A percentile compares a stretch with the other conserved stretches of the same genome.
phyloP scores from a whole-genome alignment of 148 eudicot genomes.

The Vaccinium corymbosum region DNA sequence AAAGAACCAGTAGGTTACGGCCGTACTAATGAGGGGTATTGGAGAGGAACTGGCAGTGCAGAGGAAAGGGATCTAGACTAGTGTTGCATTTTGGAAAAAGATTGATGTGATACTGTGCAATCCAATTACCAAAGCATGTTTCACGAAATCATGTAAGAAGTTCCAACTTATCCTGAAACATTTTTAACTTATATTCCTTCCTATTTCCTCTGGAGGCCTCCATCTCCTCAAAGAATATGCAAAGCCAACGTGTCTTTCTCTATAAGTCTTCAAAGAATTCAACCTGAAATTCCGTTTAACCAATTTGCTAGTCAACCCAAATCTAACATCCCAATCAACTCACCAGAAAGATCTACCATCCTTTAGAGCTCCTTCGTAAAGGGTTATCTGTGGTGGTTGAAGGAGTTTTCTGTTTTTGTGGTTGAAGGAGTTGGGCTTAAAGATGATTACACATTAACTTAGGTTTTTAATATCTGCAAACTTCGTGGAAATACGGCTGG shows the following conservation, averaged over 20 bases:
- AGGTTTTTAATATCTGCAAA: background rate
- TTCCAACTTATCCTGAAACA: background rate
- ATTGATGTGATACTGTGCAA: background rate
- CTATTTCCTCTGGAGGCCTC: background rate
- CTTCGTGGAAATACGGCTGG: background rate
- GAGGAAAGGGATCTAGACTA: background rate
- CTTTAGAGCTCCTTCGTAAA: background rate
- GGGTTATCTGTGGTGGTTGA: background rate
- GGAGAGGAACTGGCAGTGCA: background rate
- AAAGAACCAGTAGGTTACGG: background rate
- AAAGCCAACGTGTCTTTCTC: background rate
- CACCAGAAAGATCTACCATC: background rate
- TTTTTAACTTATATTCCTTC: background rate
- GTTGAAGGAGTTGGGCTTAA: too few species aligned
- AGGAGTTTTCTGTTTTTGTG: background rate
- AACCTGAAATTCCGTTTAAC: background rate
- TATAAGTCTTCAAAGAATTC: background rate
- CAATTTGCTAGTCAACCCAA: background rate
- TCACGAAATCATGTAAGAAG: background rate
- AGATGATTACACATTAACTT: background rate
- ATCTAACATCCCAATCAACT: background rate
- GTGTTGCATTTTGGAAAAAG: background rate
- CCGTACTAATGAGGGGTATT: background rate
- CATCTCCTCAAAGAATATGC: background rate
- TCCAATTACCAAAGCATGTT: background rate